Conservation (phyloP, 441 rosid species). For the Populus tomentosa region DNA sequence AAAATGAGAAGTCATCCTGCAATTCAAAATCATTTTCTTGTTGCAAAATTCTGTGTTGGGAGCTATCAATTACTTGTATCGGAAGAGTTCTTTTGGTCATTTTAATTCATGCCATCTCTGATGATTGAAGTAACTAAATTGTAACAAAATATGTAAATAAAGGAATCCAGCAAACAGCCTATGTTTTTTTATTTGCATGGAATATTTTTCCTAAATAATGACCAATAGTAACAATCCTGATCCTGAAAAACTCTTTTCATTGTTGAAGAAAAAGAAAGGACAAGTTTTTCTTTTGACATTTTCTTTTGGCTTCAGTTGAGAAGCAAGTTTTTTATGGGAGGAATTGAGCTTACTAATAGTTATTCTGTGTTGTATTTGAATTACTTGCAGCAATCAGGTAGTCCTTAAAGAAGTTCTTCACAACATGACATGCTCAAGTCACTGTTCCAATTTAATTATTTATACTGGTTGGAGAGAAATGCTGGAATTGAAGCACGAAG, state of each 20-base stretch:
- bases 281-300: too few species aligned
- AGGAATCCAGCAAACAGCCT: too few species aligned
- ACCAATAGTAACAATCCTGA: background rate
- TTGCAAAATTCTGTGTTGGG: background rate
- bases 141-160: too few species aligned
- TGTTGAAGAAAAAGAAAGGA: background rate
- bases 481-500: conserved; percentile 69
- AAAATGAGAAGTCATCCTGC: background rate
- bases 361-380: background rate
- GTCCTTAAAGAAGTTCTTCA: conserved; percentile 71
- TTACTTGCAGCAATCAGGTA: conserved; percentile 47
- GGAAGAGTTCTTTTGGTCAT: too few species aligned
- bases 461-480: conserved; percentile 89
- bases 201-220: too few species aligned
- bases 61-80: background rate
- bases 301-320: background rate
- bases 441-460: conserved; percentile 78
- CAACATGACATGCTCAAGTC: conserved; percentile 95
- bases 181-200: too few species aligned
- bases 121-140: too few species aligned
- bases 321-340: background rate
- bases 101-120: too few species aligned
- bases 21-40: background rate
- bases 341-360: background rate
- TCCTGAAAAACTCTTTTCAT: background rate